Conservation (phyloP, 2,329 filamentous ascomycete genomes). For the Diaporthe humulicola region DNA sequence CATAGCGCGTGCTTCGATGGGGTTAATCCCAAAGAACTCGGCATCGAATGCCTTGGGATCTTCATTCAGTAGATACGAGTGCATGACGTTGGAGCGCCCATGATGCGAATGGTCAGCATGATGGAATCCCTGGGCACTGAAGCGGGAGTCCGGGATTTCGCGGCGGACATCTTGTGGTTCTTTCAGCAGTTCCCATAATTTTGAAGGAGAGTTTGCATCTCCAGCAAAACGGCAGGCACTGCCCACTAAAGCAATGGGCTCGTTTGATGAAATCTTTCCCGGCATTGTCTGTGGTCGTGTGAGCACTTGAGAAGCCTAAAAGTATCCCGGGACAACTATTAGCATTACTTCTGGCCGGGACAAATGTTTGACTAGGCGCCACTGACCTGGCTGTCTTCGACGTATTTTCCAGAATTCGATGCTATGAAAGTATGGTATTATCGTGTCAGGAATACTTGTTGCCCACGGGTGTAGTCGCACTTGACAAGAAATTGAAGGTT, state of each 20-base stretch:
- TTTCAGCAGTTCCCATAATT: constrained; percentile 52
- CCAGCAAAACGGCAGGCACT: constrained; percentile 55
- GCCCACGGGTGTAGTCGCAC: not conserved
- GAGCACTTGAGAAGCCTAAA: not conserved
- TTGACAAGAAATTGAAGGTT: not conserved
- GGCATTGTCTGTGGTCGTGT: not conserved
- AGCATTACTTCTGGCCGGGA: not conserved
- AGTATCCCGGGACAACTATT: not conserved
- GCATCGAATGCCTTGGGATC: constrained; percentile 38
- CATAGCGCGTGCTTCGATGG: constrained; percentile 42
- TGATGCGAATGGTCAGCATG: constrained; percentile 46
- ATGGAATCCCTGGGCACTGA: constrained; percentile 44
- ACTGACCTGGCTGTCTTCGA: not conserved
- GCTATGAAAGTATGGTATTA: not conserved
- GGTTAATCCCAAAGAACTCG: constrained; percentile 46
- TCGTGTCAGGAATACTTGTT: not conserved
- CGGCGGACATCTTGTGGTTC: constrained; percentile 41
- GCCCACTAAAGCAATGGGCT: constrained; percentile 52
- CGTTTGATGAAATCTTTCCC: not conserved
- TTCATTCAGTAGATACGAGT: constrained; percentile 41
- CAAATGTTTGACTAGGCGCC: too few relatives aligned
- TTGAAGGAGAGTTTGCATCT: constrained; percentile 47
- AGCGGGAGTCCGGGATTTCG: constrained; percentile 42
- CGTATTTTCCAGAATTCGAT: too few relatives aligned
- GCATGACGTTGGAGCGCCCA: constrained; percentile 46